Conservation (phyloP, 345 rosid genomes). For the Pugionium cornutum region DNA sequence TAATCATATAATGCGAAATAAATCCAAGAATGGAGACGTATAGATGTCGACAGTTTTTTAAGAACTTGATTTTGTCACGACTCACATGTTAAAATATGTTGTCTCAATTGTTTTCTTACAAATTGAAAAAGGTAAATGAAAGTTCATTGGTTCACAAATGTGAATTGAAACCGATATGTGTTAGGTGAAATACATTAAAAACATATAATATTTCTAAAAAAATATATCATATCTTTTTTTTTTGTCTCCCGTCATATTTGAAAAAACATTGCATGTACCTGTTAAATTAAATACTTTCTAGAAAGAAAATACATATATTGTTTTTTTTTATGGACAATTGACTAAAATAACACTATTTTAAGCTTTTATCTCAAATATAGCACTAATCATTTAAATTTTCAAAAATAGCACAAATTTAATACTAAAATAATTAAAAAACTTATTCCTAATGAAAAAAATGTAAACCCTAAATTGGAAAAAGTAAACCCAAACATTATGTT, state of each 20-base stretch:
- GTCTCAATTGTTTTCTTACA: slow-evolving; percentile 26
- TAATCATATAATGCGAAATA: neutral
- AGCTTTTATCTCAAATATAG: no score
- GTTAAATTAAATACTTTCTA: slow-evolving; percentile 13
- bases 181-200: slow-evolving; percentile 35
- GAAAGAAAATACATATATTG: neutral
- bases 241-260: slow-evolving; percentile 41
- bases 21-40: slow-evolving; percentile 33
- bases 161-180: slow-evolving; percentile 37
- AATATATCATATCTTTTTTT: no score
- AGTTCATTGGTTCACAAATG: slow-evolving; percentile 33
- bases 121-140: slow-evolving; percentile 25
- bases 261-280: slow-evolving; percentile 11
- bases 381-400: no score
- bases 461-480: no score
- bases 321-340: no score
- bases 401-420: no score
- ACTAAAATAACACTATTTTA: no score
- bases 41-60: slow-evolving; percentile 23
- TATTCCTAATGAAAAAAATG: no score
- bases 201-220: no score
- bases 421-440: no score
- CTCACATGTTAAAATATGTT: slow-evolving; percentile 17
- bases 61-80: slow-evolving; percentile 36
- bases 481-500: no score